A percentile compares a stretch with the other conserved stretches of the same genome.
These are phyloP conservation scores for Pichia sp. DNA, from an alignment of 1,139 yeast species.

Conservation along the genomic window DNA sequence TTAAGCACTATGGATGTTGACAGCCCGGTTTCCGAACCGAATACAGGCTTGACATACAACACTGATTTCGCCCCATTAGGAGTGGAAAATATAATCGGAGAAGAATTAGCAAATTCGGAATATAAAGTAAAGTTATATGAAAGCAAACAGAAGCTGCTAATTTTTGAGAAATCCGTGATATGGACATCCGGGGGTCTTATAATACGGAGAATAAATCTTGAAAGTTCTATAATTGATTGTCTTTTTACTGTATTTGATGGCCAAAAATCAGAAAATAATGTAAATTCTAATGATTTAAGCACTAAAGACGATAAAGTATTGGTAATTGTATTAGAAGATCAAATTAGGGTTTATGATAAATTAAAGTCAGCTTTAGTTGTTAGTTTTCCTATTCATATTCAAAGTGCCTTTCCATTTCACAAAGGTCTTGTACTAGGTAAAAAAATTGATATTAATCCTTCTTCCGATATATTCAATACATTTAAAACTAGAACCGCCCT, in stretches of 20 bases:
- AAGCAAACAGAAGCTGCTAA: slow-evolving; percentile 8
- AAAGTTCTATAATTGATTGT: slow-evolving; percentile 36
- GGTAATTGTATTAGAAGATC: slow-evolving; percentile 46
- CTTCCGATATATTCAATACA: background rate
- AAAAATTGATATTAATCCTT: slow-evolving; percentile 17
- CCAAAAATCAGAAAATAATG: slow-evolving; percentile 7
- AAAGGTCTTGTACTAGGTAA: slow-evolving; percentile 44
- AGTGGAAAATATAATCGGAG: background rate
- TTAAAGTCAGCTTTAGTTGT: slow-evolving; percentile 54
- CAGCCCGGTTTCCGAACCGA: slow-evolving; percentile 7
- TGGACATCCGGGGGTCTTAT: slow-evolving; percentile 47
- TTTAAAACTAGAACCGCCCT: background rate
- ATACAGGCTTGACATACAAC: background rate
- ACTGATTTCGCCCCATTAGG: background rate
- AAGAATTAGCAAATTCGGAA: background rate
- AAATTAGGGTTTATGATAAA: slow-evolving; percentile 50
- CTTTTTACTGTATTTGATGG: slow-evolving; percentile 26
- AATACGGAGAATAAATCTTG: slow-evolving; percentile 44
- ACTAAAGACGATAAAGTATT: slow-evolving; percentile 31
- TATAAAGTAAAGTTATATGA: slow-evolving; percentile 9
- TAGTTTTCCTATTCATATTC: slow-evolving; percentile 58
- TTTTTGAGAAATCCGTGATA: slow-evolving; percentile 28
- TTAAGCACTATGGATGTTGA: background rate
- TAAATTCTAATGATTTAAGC: slow-evolving; percentile 7
- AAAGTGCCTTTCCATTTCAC: slow-evolving; percentile 52